Evolutionary conservation across 1,284 basidiomycete species (phyloP).

Genomic region (Pseudozyma flocculosa): DNA sequence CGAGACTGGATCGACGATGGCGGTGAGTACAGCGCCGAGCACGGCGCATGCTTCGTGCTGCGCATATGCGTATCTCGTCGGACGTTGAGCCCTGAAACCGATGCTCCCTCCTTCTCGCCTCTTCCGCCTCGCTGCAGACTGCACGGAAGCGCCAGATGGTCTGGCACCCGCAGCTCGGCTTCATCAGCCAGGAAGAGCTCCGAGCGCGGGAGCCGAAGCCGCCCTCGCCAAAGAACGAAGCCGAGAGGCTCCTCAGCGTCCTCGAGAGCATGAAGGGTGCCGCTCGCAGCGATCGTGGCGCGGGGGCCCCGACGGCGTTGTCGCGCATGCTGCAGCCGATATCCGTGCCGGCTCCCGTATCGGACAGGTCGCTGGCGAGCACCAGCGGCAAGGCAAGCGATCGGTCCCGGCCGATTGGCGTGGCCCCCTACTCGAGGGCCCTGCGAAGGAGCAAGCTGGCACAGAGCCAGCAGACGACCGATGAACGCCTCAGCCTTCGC

Average conservation of each 20-base stretch:
- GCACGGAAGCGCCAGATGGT: slow-evolving; percentile 49
- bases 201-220: slow-evolving; percentile 38
- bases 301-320: not conserved
- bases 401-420: slow-evolving; percentile 12
- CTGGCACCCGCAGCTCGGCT: slow-evolving; percentile 52
- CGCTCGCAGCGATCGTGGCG: no score
- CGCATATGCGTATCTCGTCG: no score
- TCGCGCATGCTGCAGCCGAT: slow-evolving; percentile 7
- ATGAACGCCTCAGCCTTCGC: slow-evolving; percentile 12
- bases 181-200: slow-evolving; percentile 49
- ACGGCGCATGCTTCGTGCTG: not conserved
- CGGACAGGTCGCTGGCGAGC: slow-evolving; percentile 12
- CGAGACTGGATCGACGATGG: slow-evolving; percentile 1
- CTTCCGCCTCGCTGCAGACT: not conserved
- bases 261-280: slow-evolving; percentile 53
- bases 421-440: slow-evolving; percentile 46
- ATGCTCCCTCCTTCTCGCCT: not conserved
- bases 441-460: slow-evolving; percentile 26
- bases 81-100: no score
- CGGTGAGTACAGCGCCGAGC: not conserved
- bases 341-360: slow-evolving; percentile 32
- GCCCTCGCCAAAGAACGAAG: slow-evolving; percentile 58
- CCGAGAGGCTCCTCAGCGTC: slow-evolving; percentile 58
- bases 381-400: slow-evolving; percentile 4
- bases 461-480: slow-evolving; percentile 5